These are phyloP conservation scores for Saitozyma podzolica DNA, from an alignment of 768 basidiomycete species.

Conservation along the genomic window DNA sequence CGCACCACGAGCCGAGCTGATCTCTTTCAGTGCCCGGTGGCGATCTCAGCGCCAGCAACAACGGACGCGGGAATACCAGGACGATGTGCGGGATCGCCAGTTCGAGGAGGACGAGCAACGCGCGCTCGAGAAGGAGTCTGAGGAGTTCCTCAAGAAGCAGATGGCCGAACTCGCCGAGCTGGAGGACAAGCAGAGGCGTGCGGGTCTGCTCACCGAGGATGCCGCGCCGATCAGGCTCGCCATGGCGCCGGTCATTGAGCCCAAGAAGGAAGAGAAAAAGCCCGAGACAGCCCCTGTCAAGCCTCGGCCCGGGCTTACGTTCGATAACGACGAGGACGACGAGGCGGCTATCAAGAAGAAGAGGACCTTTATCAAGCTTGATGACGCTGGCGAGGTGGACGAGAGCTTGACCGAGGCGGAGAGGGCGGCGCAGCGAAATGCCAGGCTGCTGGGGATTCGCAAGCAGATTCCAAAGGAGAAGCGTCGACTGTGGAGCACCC, in stretches of 20 bases:
- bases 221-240: slow-evolving; percentile 85
- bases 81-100: slow-evolving; percentile 76
- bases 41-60: slow-evolving; percentile 70
- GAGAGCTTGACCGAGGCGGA: slow-evolving; percentile 58
- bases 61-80: slow-evolving; percentile 70
- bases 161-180: slow-evolving; percentile 95
- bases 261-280: slow-evolving; percentile 55
- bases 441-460: slow-evolving; percentile 75
- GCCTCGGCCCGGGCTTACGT: slow-evolving; percentile 56
- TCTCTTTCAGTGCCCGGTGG: slow-evolving; percentile 70
- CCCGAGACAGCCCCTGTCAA: slow-evolving; percentile 7
- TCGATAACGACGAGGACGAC: slow-evolving; percentile 84
- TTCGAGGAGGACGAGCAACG: slow-evolving; percentile 84
- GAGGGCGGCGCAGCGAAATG: slow-evolving; percentile 72
- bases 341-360: slow-evolving; percentile 66
- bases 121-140: slow-evolving; percentile 83
- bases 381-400: slow-evolving; percentile 15
- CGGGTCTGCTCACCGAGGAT: slow-evolving; percentile 85
- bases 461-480: slow-evolving; percentile 72
- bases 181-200: slow-evolving; percentile 85
- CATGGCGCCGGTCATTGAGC: slow-evolving; percentile 62
- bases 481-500: slow-evolving; percentile 54
- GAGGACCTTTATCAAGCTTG: slow-evolving; percentile 78
- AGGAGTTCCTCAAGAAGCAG: slow-evolving; percentile 87
- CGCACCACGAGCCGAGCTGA: neutral